Evolutionary conservation across 2,329 filamentous ascomycete species (phyloP).

Genomic region (Clonostachys chloroleuca): DNA sequence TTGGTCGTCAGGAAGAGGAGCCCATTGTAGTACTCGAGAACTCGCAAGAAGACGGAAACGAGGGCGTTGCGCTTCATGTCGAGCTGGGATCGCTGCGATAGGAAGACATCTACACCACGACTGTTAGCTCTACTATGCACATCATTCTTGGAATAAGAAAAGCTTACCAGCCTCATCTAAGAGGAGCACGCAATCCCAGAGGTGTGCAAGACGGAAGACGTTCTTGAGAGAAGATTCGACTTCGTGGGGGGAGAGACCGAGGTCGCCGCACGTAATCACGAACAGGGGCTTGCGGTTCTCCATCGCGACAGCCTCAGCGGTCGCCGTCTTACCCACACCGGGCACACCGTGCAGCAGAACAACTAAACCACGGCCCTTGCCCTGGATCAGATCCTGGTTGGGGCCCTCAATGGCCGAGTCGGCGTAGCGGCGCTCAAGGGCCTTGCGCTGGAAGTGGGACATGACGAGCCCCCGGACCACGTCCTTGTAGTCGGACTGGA

Average conservation of each 20-base stretch:
- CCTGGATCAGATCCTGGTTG: conserved; percentile 33
- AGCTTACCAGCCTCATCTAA: conserved; percentile 23
- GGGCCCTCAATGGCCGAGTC: conserved; percentile 16
- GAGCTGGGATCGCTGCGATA: conserved; percentile 16
- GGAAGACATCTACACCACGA: conserved; percentile 17
- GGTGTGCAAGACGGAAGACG: conserved; percentile 33
- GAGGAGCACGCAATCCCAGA: conserved; percentile 30
- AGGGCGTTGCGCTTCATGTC: conserved; percentile 27
- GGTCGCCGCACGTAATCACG: conserved; percentile 43
- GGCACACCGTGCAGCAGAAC: conserved; percentile 41
- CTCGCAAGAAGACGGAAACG: conserved; percentile 37
- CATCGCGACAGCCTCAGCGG: conserved; percentile 35
- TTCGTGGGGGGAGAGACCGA: conserved; percentile 31
- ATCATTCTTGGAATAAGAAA: too few species aligned
- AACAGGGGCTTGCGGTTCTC: conserved; percentile 37
- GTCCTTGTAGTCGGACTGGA: conserved; percentile 32
- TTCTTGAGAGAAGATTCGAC: conserved; percentile 34
- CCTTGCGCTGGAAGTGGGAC: conserved; percentile 33
- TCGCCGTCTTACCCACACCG: conserved; percentile 43
- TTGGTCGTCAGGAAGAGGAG: conserved; percentile 47
- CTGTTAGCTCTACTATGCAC: too few species aligned
- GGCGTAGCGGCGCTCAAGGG: conserved; percentile 23
- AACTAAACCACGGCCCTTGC: conserved; percentile 38
- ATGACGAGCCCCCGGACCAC: conserved; percentile 32
- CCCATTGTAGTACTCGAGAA: conserved; percentile 41